Evolutionary conservation across 495 filamentous ascomycete species (phyloP).

Genomic region (Hypoxylon rickii): DNA sequence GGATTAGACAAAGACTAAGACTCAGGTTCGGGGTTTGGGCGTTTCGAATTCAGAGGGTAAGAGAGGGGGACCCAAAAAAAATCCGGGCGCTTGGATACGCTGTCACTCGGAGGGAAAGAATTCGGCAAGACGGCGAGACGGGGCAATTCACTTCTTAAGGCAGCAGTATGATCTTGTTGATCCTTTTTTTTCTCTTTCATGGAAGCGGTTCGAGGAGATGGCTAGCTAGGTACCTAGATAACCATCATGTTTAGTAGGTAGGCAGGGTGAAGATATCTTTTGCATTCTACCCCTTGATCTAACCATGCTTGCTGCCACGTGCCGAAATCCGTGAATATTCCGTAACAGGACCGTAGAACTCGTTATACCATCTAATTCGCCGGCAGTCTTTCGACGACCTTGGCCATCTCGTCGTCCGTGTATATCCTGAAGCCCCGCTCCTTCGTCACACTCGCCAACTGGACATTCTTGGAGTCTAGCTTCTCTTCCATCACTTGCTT

Average conservation of each 20-base stretch:
- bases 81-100: conserved; percentile 8
- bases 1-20: conserved; percentile 11
- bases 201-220: too few relatives aligned
- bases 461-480: conserved; percentile 96
- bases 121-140: neutral
- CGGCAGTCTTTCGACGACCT: conserved; percentile 76
- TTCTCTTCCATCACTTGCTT: conserved; percentile 99
- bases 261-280: neutral
- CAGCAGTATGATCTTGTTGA: too few relatives aligned
- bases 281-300: conserved; percentile 12
- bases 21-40: conserved; percentile 1
- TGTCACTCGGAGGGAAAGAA: conserved; percentile 1
- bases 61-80: too few relatives aligned
- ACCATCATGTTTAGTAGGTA: too few relatives aligned
- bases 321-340: too few relatives aligned
- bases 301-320: conserved; percentile 7
- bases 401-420: conserved; percentile 92
- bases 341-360: neutral
- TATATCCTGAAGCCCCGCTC: conserved; percentile 98
- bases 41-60: too few relatives aligned
- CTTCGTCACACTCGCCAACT: conserved; percentile 96
- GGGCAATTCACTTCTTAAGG: too few relatives aligned
- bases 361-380: conserved; percentile 48
- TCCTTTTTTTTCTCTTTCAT: too few relatives aligned
- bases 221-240: neutral